A percentile compares a stretch with the other conserved stretches of the same genome.
Conservation (phyloP, 441 rosid species). For the Sinapis alba region DNA sequence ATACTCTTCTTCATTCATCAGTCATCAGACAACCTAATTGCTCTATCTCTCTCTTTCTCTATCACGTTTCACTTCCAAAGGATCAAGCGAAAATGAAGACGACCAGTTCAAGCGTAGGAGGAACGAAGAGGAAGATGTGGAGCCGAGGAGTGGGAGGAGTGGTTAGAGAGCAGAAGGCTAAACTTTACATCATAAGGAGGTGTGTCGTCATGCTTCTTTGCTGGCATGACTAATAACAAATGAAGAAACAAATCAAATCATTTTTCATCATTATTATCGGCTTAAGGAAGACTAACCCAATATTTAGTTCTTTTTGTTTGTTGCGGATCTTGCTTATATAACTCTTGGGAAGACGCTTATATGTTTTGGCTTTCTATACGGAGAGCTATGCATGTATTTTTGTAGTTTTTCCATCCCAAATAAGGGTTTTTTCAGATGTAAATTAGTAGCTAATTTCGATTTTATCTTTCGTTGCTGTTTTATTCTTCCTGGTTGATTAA, state of each 20-base stretch:
- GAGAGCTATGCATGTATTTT: constrained; percentile 22
- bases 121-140: constrained; percentile 81
- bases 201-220: constrained; percentile 96
- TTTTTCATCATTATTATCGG: background rate
- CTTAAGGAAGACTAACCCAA: constrained; percentile 25
- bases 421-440: constrained; percentile 25
- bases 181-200: constrained; percentile 88
- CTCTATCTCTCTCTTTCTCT: background rate
- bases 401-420: constrained; percentile 22
- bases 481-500: background rate
- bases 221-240: constrained; percentile 69
- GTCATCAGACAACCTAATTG: background rate
- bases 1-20: constrained; percentile 31
- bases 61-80: background rate
- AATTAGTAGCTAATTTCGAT: constrained; percentile 10
- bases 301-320: background rate
- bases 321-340: constrained; percentile 27
- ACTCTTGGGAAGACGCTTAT: constrained; percentile 31
- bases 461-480: background rate
- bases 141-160: constrained; percentile 78
- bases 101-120: constrained; percentile 52
- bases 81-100: constrained; percentile 55
- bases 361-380: constrained; percentile 26
- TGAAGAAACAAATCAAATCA: background rate
- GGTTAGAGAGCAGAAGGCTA: constrained; percentile 84